Conservation (phyloP, 2,329 filamentous ascomycete species). For the Byssothecium circinans region DNA sequence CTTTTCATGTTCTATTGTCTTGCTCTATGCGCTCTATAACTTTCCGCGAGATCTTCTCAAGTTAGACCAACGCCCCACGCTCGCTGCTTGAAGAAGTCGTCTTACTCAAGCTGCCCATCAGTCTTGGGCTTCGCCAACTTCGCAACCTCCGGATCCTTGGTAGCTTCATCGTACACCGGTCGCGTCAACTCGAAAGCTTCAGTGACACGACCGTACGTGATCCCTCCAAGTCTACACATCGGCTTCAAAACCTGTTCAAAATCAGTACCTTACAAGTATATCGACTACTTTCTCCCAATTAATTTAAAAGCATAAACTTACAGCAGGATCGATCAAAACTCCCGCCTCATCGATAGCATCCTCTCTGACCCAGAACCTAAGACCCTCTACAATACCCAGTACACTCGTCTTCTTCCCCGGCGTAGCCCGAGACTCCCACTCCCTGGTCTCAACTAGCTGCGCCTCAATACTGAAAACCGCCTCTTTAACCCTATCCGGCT, state of each 20-base stretch:
- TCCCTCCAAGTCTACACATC: constrained; percentile 78
- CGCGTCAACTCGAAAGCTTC: constrained; percentile 73
- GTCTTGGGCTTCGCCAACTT: constrained; percentile 56
- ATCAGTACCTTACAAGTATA: constrained; percentile 3
- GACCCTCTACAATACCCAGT: constrained; percentile 77
- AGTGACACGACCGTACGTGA: constrained; percentile 74
- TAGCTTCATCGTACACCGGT: constrained; percentile 51
- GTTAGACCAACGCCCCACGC: background rate
- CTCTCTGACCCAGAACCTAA: constrained; percentile 84
- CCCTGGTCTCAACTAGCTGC: constrained; percentile 70
- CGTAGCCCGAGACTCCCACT: constrained; percentile 72
- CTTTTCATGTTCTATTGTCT: background rate
- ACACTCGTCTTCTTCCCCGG: constrained; percentile 76
- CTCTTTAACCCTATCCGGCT: constrained; percentile 74
- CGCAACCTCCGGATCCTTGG: constrained; percentile 57
- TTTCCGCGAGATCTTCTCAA: background rate
- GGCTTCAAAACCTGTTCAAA: constrained; percentile 67
- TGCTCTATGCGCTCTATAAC: background rate
- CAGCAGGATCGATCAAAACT: constrained; percentile 71
- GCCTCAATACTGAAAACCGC: constrained; percentile 82
- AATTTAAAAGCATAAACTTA: no score
- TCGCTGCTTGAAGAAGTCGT: background rate
- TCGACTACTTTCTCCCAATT: no score
- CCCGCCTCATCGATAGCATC: constrained; percentile 81
- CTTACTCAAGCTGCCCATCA: constrained; percentile 26